Base-by-base conservation (phyloP, 768 basidiomycete species). In the Mrakia blollopis region DNA sequence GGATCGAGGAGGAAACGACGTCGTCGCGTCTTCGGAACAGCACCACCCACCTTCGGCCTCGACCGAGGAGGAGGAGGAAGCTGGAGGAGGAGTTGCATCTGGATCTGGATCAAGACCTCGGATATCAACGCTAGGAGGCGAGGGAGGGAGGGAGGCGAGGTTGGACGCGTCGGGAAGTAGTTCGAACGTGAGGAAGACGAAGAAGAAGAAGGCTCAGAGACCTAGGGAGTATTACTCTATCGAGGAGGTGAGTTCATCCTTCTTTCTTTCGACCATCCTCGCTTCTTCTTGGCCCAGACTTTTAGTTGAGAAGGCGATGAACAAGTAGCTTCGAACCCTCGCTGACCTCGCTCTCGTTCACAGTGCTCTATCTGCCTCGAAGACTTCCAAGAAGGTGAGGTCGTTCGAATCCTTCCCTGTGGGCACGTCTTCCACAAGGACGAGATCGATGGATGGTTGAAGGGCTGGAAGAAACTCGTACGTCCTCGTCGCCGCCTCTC, bases 351-450 rank as follows among this genome's bases (percentile, higher is more conserved):
- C 30, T 16, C 37, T 18, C 30, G 11, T 28, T 57, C 18, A 73
- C 93, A 98, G 83, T 98, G 95, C 81, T 92, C 94, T 47, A 98
- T 98, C 74, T 98, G 96, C 82, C 87, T 98, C 75, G 91, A 88
- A 77, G 89, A 90, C 79, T 98, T 98, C 80, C 89, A 85, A 57
- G 89, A 89, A 81, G 94, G 94, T 3, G 96, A 98, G 82, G 88
- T 89, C 80, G 92, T 98, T 61, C 89, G 95, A 80, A 92, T 95
- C 72, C 82, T 98, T 57, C 96, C 96, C 1, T 98, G 96, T 81
- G 91, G 92, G 67, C 96, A 98, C 82, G 89, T 98, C 73, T 98
- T 97, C 85, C 96, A 98, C 84, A 87, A 92, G 69, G 83, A 90
- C 50, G 96, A 98, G 83, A 89, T 97, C 54, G 93, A 94, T 82